Percentiles rank a stretch among this genome's conserved stretches.
Conservation (phyloP, 805 yeast species). For the Ogataea saltuana region DNA sequence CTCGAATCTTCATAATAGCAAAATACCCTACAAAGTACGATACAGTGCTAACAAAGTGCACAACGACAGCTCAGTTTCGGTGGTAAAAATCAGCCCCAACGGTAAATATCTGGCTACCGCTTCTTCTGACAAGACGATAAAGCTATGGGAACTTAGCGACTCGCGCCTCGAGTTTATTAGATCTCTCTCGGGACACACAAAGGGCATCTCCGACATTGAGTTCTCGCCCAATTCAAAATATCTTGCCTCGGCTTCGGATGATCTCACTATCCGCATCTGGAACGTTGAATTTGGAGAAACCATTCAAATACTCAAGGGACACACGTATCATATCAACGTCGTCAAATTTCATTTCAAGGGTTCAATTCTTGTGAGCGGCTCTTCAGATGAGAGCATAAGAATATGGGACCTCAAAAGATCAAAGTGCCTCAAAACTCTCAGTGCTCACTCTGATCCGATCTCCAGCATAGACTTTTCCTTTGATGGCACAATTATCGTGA, state of each 20-base stretch:
- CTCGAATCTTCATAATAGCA: too few species aligned
- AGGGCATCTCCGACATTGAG: conserved; percentile 71
- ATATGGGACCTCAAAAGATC: conserved; percentile 85
- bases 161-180: conserved; percentile 35
- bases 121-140: conserved; percentile 58
- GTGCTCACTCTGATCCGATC: conserved; percentile 93
- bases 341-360: conserved; percentile 72
- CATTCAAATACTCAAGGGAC: conserved; percentile 61
- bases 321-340: conserved; percentile 81
- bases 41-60: conserved; percentile 13
- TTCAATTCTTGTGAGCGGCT: conserved; percentile 74
- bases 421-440: conserved; percentile 68
- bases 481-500: conserved; percentile 79
- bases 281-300: conserved; percentile 52
- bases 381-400: conserved; percentile 87
- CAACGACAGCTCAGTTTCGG: conserved; percentile 36
- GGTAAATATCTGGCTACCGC: conserved; percentile 57
- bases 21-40: conserved; percentile 4
- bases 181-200: conserved; percentile 56
- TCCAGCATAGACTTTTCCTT: conserved; percentile 70
- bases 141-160: conserved; percentile 49
- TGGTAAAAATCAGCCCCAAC: conserved; percentile 62
- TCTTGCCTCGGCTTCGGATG: conserved; percentile 86
- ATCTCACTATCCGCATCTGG: conserved; percentile 76
- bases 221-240: conserved; percentile 77